Evolutionary conservation across 2,329 filamentous ascomycete genomes (phyloP).

Genomic region (Tolypocladium guangdongense): DNA sequence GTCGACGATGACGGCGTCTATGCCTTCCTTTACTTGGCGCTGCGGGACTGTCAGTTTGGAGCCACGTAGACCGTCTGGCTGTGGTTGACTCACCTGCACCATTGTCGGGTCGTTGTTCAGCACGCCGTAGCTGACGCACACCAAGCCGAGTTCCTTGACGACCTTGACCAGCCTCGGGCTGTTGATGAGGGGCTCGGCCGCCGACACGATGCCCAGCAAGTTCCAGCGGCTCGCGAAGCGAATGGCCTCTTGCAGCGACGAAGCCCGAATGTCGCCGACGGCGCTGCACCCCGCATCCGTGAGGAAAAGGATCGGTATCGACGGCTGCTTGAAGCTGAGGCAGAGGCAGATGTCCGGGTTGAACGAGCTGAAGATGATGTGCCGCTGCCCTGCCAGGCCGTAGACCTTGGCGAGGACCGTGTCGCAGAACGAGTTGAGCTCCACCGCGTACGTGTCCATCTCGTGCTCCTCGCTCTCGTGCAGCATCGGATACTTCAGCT

Average conservation of each 20-base stretch:
- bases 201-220: conserved; percentile 77
- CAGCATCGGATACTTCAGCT: conserved; percentile 98
- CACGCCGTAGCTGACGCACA: conserved; percentile 90
- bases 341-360: conserved; percentile 95
- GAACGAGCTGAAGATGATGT: conserved; percentile 95
- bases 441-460: conserved; percentile 93
- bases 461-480: conserved; percentile 90
- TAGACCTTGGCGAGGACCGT: conserved; percentile 87
- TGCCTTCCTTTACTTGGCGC: conserved; percentile 87
- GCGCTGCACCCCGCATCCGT: conserved; percentile 74
- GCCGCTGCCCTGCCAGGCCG: conserved; percentile 67
- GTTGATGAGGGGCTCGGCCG: conserved; percentile 79
- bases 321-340: conserved; percentile 92
- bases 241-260: conserved; percentile 87
- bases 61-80: neutral
- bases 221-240: conserved; percentile 95
- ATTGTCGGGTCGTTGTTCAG: conserved; percentile 80
- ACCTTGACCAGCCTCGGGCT: conserved; percentile 83
- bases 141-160: conserved; percentile 86
- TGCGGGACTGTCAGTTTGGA: conserved; percentile 23
- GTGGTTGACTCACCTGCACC: conserved; percentile 57
- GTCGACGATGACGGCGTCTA: conserved; percentile 96
- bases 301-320: conserved; percentile 89
- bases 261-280: conserved; percentile 83
- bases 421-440: conserved; percentile 94